Evolutionary conservation across 2,329 filamentous ascomycete genomes (phyloP), one percentile per base, ranked within the genome.

Genomic region (Lasiodiplodia theobromae): DNA sequence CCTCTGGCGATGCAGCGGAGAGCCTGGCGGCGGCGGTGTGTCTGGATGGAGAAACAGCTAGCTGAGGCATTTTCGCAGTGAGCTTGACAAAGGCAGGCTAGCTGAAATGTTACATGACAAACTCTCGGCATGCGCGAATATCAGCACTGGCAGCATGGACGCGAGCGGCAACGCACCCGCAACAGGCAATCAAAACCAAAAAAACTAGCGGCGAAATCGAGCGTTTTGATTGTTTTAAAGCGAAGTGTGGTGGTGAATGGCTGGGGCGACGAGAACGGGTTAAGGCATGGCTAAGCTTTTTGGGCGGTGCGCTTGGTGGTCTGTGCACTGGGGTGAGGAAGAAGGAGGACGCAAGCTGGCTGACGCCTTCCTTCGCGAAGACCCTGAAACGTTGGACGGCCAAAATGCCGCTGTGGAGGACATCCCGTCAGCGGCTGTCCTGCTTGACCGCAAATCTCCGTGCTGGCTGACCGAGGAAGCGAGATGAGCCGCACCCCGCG

Each of bases 91-190:
- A 52, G 47, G 28, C n/a, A 37, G 47, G 44, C 60, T 64, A 64
- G 60, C 60, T 64, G 60, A 18, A 52, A 64, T 51, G 60, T 38
- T 52, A 52, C 60, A 49, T 64, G 60, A 64, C 60, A 64, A 37
- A 64, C 44, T 44, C 44, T 10, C 11, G 7, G 44, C 12, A 4
- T 52, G 60, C 60, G 60, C 60, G 38, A 64, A 38, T 52, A 34
- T 64, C 60, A n/a, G 11, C 44, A 12, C 44, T 11, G 21, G 10
- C n/a, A 3, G 38, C 57, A n/a, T 18, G 21, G 38, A 5, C 5
- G 10, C 57, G 12, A 21, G 40, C 31, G 11, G 31, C 28, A 18
- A 12, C 7, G 10, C 11, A 28, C 18, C 44, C 60, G 44, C 60
- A 64, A 11, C 25, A 10, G 28, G 60, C 60, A 64, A 38, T 2